Percentiles rank a stretch among this genome's conserved stretches.
Evolutionary conservation across 768 basidiomycete species (phyloP).

Genomic region (Tylopilus sp.): DNA sequence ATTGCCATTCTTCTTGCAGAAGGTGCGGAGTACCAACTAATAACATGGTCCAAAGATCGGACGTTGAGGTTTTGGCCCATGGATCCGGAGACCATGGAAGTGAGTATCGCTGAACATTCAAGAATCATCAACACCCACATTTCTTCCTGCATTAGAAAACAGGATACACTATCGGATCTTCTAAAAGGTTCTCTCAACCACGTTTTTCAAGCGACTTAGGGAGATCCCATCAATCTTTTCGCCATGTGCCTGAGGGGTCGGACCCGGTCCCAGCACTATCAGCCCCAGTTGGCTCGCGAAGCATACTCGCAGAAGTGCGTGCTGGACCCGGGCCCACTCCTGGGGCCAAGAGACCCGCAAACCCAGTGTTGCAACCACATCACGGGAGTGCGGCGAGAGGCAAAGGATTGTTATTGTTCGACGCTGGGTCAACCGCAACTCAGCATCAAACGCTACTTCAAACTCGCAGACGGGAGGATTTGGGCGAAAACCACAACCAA

Average conservation of each 20-base stretch:
- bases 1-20: slow-evolving; percentile 29
- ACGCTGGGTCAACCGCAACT: slow-evolving; percentile 33
- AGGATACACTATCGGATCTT: slow-evolving; percentile 37
- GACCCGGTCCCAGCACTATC: slow-evolving; percentile 48
- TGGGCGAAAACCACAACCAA: slow-evolving; percentile 8
- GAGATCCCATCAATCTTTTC: slow-evolving; percentile 44
- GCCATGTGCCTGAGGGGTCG: slow-evolving; percentile 47
- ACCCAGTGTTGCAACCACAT: slow-evolving; percentile 33
- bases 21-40: slow-evolving; percentile 55
- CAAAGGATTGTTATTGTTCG: slow-evolving; percentile 26
- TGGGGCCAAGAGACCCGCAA: slow-evolving; percentile 18
- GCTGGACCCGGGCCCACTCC: slow-evolving; percentile 40
- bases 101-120: slow-evolving; percentile 21
- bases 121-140: slow-evolving; percentile 8
- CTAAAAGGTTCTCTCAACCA: slow-evolving; percentile 24
- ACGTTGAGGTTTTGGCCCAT: slow-evolving; percentile 92
- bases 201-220: slow-evolving; percentile 19
- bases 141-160: slow-evolving; percentile 40
- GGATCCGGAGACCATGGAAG: slow-evolving; percentile 65
- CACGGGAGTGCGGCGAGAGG: slow-evolving; percentile 32
- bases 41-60: slow-evolving; percentile 88
- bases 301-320: slow-evolving; percentile 69
- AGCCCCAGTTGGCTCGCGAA: slow-evolving; percentile 62
- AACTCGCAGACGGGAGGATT: slow-evolving; percentile 13
- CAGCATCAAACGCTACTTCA: slow-evolving; percentile 25